Percentiles rank a stretch among this genome's conserved stretches.
These are phyloP conservation scores for Solanum chacoense DNA, from an alignment of 305 asterid genomes.

Conservation along the genomic window DNA sequence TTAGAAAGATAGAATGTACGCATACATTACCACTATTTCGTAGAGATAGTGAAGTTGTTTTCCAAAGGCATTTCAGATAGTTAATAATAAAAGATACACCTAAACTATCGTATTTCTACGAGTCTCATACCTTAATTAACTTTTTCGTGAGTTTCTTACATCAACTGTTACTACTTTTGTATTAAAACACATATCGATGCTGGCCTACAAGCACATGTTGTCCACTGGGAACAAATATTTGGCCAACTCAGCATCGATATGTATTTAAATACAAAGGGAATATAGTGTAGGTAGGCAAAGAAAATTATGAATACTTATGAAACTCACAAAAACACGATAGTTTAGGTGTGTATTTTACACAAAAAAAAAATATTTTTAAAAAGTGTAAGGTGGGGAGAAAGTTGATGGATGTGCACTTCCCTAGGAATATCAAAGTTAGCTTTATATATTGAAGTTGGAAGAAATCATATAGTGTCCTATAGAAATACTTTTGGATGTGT, in stretches of 20 bases:
- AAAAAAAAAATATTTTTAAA: not conserved
- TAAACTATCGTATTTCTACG: not conserved
- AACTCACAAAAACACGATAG: accelerated
- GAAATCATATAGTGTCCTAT: not conserved
- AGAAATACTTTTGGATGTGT: not conserved
- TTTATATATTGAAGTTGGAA: not conserved
- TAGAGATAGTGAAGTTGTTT: not conserved
- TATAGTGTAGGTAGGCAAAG: not conserved
- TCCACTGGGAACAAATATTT: not conserved
- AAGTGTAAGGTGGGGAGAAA: not conserved
- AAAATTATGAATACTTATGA: not conserved
- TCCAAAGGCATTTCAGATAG: not conserved
- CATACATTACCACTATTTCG: too few relatives aligned
- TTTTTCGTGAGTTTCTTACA: not conserved
- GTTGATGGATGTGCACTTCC: not conserved
- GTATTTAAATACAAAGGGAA: not conserved
- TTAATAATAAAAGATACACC: not conserved
- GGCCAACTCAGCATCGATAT: not conserved
- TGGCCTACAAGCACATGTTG: not conserved
- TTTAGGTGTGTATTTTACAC: not conserved
- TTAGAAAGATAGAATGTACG: too few relatives aligned
- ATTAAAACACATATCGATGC: not conserved
- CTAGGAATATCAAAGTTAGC: slow-evolving; percentile 1
- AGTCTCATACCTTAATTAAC: not conserved
- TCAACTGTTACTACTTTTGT: not conserved